Percentiles rank a stretch among this genome's conserved stretches.
phyloP scores from a whole-genome alignment of 1,284 basidiomycete species.

The Tilletia horrida region DNA sequence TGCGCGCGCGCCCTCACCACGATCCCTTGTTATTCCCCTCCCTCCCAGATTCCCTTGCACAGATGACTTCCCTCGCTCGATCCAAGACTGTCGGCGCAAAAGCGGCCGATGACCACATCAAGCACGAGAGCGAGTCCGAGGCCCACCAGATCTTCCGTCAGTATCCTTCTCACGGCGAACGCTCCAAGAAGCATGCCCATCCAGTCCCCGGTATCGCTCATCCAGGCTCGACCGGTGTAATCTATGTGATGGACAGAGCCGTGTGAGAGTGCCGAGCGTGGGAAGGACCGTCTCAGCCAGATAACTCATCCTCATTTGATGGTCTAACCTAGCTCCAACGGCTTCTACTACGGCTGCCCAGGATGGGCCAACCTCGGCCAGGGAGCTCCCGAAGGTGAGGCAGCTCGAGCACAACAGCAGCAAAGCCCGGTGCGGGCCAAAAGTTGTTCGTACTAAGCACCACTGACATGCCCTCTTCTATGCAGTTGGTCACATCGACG shows the following conservation, averaged over 20 bases:
- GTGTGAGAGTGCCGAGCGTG: no score
- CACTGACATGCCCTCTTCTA: not conserved
- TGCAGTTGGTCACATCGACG: constrained; percentile 67
- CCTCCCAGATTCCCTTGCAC: not conserved
- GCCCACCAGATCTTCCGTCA: constrained; percentile 45
- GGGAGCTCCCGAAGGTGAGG: constrained; percentile 36
- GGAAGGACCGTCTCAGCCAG: no score
- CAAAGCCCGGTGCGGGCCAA: not conserved
- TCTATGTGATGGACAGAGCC: constrained; percentile 57
- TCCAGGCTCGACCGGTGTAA: constrained; percentile 60
- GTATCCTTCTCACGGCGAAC: constrained; percentile 35
- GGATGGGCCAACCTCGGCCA: constrained; percentile 33
- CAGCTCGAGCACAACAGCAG: no score
- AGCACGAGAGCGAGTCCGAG: constrained; percentile 40
- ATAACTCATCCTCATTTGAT: not conserved
- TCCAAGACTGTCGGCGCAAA: constrained; percentile 12
- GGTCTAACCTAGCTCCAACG: constrained; percentile 26
- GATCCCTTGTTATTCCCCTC: not conserved
- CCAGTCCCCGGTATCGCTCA: constrained; percentile 42
- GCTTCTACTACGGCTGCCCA: constrained; percentile 33
- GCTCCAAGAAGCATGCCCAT: constrained; percentile 28
- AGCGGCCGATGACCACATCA: constrained; percentile 10
- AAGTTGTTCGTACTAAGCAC: no score
- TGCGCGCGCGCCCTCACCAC: not conserved
- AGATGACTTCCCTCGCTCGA: constrained; percentile 3